phyloP scores from a whole-genome alignment of 2,329 filamentous ascomycete species.

The Raffaelea arxii region DNA sequence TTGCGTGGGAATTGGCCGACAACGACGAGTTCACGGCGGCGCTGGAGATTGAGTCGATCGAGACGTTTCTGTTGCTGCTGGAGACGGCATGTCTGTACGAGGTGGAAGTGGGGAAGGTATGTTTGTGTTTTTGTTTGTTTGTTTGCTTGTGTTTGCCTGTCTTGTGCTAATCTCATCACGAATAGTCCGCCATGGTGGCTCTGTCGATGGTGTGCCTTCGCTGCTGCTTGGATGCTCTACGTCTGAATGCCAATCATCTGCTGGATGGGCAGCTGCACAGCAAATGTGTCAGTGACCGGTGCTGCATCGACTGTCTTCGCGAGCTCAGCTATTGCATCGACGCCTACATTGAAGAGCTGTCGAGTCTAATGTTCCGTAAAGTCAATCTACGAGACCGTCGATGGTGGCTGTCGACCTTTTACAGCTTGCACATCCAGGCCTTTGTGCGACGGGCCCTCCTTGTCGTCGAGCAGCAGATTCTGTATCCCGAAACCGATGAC shows the following conservation, averaged over 20 bases:
- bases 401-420: constrained; percentile 23
- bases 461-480: constrained; percentile 18
- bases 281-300: constrained; percentile 16
- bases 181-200: constrained; percentile 19
- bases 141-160: neutral
- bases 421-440: constrained; percentile 21
- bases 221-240: constrained; percentile 18
- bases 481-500: constrained; percentile 17
- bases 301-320: constrained; percentile 18
- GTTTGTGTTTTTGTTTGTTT: neutral
- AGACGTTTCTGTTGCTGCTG: constrained; percentile 18
- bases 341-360: constrained; percentile 21
- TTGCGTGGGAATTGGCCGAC: constrained; percentile 22
- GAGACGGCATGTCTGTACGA: constrained; percentile 20
- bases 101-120: constrained; percentile 18
- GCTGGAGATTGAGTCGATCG: constrained; percentile 19
- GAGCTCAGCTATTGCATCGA: constrained; percentile 16
- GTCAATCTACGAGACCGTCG: constrained; percentile 21
- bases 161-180: neutral
- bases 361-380: constrained; percentile 21
- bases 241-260: constrained; percentile 16
- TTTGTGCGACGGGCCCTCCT: constrained; percentile 20
- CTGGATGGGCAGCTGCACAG: constrained; percentile 14
- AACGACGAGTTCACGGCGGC: constrained; percentile 15
- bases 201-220: constrained; percentile 19